These are phyloP conservation scores for Arachis hypogaea DNA, from an alignment of 306 rosid genomes.

Conservation along the genomic window DNA sequence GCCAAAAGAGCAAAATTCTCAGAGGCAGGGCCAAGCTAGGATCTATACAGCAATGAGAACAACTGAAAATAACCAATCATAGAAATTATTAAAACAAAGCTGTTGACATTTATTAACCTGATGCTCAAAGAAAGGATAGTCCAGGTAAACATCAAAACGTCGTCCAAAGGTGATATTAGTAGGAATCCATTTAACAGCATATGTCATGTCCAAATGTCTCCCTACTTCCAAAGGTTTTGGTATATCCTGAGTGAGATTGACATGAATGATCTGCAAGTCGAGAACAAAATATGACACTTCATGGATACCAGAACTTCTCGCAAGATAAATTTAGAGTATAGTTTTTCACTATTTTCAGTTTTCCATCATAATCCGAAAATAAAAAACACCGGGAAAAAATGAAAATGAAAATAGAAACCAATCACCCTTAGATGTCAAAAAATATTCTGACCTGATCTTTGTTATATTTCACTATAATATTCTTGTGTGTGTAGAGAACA, in stretches of 20 bases:
- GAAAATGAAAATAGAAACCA: too few species aligned
- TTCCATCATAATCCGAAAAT: too few species aligned
- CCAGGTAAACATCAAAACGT: slow-evolving; percentile 97
- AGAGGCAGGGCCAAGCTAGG: slow-evolving; percentile 14
- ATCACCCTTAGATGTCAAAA: not conserved
- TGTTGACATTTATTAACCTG: slow-evolving; percentile 58
- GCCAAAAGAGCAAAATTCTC: slow-evolving; percentile 38
- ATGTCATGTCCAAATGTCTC: slow-evolving; percentile 73
- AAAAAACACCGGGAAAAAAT: too few species aligned
- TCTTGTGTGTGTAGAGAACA: slow-evolving; percentile 86
- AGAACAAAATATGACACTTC: slow-evolving; percentile 34
- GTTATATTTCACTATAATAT: slow-evolving; percentile 71
- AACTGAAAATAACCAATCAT: slow-evolving; percentile 14
- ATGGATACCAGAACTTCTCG: slow-evolving; percentile 26
- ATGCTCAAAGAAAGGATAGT: slow-evolving; percentile 96
- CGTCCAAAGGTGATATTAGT: slow-evolving; percentile 82
- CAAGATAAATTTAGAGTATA: not conserved
- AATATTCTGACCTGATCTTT: slow-evolving; percentile 86
- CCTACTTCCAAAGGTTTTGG: slow-evolving; percentile 82
- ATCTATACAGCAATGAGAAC: slow-evolving; percentile 30
- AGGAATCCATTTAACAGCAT: slow-evolving; percentile 83
- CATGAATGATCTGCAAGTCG: slow-evolving; percentile 83
- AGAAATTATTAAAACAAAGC: slow-evolving; percentile 14
- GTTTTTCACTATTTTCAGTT: too few species aligned
- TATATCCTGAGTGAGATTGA: slow-evolving; percentile 82